Conservation (phyloP, 352 stramenopile species). For the Pythium apleroticum region DNA sequence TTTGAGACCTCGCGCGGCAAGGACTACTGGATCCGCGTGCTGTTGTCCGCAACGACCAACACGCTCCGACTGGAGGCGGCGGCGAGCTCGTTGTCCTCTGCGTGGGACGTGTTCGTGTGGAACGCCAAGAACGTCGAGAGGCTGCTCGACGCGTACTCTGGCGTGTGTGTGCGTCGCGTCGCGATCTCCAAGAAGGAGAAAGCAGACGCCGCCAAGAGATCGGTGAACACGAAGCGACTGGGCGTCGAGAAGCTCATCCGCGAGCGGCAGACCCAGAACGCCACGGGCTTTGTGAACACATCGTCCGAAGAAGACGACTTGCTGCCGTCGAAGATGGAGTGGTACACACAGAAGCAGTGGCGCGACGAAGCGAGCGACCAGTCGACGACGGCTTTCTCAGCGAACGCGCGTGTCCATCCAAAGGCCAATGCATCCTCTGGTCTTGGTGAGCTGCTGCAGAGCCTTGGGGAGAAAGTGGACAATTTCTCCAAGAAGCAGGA, state of each 20-base stretch:
- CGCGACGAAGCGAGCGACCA: neutral
- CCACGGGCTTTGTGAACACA: neutral
- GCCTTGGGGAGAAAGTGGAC: neutral
- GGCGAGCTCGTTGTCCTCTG: neutral
- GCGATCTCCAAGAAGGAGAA: neutral
- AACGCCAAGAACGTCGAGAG: neutral
- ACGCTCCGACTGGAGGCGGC: neutral
- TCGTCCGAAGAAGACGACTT: neutral
- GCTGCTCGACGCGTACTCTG: neutral
- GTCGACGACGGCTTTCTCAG: neutral
- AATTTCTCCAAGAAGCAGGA: neutral
- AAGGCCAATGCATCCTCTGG: neutral
- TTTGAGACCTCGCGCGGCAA: neutral
- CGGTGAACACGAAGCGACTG: neutral
- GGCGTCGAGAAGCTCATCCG: neutral
- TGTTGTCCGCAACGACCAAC: neutral
- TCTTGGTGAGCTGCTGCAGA: neutral
- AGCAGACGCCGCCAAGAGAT: neutral
- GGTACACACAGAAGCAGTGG: conserved; percentile 16
- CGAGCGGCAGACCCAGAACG: neutral
- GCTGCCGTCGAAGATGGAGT: conserved; percentile 15
- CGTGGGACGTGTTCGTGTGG: neutral
- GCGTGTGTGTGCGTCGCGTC: neutral
- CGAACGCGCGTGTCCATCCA: neutral
- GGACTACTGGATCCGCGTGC: neutral